Evolutionary conservation across 768 basidiomycete genomes (phyloP), one percentile per base, ranked within the genome.

Genomic region (Roridomyces roridus): DNA sequence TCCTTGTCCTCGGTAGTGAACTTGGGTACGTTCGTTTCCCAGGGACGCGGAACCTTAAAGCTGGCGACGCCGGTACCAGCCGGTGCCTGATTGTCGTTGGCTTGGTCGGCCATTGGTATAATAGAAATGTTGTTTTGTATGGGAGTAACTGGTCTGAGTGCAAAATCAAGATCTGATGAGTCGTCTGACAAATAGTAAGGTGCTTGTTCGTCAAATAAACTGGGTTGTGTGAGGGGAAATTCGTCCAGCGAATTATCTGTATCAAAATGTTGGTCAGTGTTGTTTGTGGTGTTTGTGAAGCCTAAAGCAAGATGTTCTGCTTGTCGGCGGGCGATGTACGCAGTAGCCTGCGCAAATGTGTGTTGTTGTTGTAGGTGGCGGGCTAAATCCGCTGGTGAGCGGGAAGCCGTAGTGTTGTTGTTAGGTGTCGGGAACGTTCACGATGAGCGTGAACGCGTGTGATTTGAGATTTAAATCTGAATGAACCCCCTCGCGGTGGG

Each of bases 401-500:
- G 54, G 41, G 18, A 24, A 37, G 29, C 41, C 37, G 21, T 39
- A n/a, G 29, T 43, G 37, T 21, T 39, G 21, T 20, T 44, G 17
- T 23, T 24, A n/a, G 34, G 14, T 45, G 15, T 51, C 28, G 23
- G 20, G 20, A 20, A 20, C n/a, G 51, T 44, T 14, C 34, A 40
- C 15, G 50, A 43, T 40, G 29, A 35, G 50, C 50, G 17, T 40
- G 46, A 41, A 31, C 35, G 40, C 29, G 8, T 15, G 17, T n/a
- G n/a, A n/a, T n/a, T n/a, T n/a, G n/a, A n/a, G 31, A 14, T n/a
- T n/a, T n/a, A n/a, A n/a, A 35, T 35, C 54, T 42, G 40, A 18
- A 55, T 55, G 54, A 55, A 55, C 54, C 54, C 54, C 54, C 54
- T 55, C 54, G 54, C 46, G 54, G 54, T 55, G 54, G 54, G 54